Evolutionary conservation across 2,329 filamentous ascomycete species (phyloP), one percentile per base, ranked within the genome.

Genomic region (Rhinocladiella similis): DNA sequence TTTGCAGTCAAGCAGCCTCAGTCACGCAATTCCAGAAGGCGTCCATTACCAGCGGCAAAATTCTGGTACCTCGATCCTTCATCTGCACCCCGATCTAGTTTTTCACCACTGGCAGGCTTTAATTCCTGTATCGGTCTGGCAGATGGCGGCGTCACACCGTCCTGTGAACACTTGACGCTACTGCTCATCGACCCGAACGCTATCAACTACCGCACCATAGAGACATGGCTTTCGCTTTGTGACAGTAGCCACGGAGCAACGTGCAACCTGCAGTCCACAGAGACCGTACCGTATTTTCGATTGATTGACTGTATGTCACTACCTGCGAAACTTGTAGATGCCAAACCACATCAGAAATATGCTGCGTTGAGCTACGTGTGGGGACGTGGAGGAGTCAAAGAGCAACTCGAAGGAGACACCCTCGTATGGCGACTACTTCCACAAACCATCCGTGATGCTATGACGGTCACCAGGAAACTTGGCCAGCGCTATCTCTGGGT

Each of bases 351-450:
- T 27, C 52, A 51, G 20, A 22, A 13, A 10, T 63, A 57, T 29
- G 54, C 59, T 20, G 59, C 59, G 10, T 48, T 63, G 22, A 62
- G 61, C 56, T 63, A 63, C 48, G 47, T 63, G 6, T 63, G 61
- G 61, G 61, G 61, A 22, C 54, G 54, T 22, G 53, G 51, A 7
- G 53, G 27, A 2, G 38, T 60, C 25, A 46, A 20, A 22, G 56
- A 56, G 13, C 56, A 59, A 47, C 18, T 45, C 6, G 45, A 39
- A 9, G 41, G 41, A 9, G 50, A 46, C 22, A 38, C 13, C 25
- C 41, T 53, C 12, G 22, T 51, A 12, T 46, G 39, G 50, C 20
- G 29, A 19, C 18, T 53, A 12, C 42, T 62, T 14, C 61, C 61
- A 4, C 42, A 48, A 38, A 62, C 60, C 13, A 64, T 64, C 42